Conservation (phyloP, 1,284 basidiomycete genomes). For the Peniophora sp. region DNA sequence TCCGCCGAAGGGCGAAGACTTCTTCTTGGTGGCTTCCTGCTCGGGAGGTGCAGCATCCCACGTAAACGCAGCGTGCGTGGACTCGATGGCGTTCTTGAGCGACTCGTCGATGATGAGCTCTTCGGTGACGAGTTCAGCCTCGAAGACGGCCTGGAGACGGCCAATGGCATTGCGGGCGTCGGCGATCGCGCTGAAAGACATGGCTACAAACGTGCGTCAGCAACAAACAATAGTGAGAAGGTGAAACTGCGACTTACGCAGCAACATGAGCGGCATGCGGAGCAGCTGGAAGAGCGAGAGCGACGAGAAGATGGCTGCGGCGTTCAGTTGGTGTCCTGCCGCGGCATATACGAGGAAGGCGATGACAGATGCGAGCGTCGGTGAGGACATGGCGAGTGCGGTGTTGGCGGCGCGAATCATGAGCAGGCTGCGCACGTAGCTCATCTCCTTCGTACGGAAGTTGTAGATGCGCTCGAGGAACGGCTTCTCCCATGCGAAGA, state of each 20-base stretch:
- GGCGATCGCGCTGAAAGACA: constrained; percentile 68
- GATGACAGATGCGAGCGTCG: constrained; percentile 77
- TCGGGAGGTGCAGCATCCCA: constrained; percentile 77
- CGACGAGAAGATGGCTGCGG: constrained; percentile 74
- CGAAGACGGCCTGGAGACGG: constrained; percentile 66
- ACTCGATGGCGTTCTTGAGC: constrained; percentile 54
- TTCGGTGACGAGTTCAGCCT: constrained; percentile 67
- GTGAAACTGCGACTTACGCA: constrained; percentile 35
- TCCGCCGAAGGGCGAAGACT: constrained; percentile 9
- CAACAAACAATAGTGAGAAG: neutral
- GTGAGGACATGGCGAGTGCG: constrained; percentile 63
- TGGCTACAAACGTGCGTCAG: constrained; percentile 33
- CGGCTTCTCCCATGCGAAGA: constrained; percentile 76
- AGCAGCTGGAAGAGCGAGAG: constrained; percentile 78
- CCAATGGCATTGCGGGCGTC: constrained; percentile 74
- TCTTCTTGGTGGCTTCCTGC: constrained; percentile 29
- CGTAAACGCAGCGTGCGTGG: constrained; percentile 65
- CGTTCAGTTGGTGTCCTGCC: constrained; percentile 59
- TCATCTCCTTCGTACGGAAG: constrained; percentile 72
- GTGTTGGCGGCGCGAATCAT: constrained; percentile 67
- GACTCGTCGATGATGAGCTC: constrained; percentile 39
- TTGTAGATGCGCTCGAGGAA: constrained; percentile 67
- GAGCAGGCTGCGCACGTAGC: constrained; percentile 70
- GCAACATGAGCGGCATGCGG: constrained; percentile 68
- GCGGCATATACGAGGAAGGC: constrained; percentile 80